These are phyloP conservation scores for Jatropha multifida DNA, from an alignment of 441 rosid species.

Conservation along the genomic window DNA sequence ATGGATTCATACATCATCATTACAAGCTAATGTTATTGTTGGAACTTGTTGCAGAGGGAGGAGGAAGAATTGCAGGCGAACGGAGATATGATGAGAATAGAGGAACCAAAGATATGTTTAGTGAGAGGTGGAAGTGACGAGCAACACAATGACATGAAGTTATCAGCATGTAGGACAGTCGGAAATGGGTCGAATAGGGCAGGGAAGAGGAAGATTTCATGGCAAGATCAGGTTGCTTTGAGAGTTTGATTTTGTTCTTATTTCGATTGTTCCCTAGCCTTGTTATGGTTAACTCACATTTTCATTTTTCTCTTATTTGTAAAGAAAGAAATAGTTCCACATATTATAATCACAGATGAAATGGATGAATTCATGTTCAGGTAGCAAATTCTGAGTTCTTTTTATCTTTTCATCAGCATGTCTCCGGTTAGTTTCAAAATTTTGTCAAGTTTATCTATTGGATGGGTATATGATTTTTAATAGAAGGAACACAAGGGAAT, in stretches of 20 bases:
- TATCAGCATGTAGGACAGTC: conserved; percentile 54
- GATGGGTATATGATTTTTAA: not conserved
- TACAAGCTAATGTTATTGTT: conserved; percentile 19
- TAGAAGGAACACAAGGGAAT: not conserved
- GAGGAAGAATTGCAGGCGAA: conserved; percentile 61
- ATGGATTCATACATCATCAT: not conserved
- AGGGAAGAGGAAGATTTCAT: conserved; percentile 88
- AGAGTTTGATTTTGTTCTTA: conserved; percentile 47
- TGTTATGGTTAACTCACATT: conserved; percentile 7
- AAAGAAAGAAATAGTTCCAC: conserved; percentile 28
- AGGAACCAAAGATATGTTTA: conserved; percentile 42
- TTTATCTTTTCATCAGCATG: not conserved
- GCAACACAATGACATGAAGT: conserved; percentile 45
- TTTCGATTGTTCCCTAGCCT: conserved; percentile 19
- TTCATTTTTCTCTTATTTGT: conserved; percentile 21
- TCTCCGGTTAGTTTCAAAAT: not conserved
- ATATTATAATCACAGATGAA: conserved; percentile 24
- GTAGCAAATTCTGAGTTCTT: not conserved
- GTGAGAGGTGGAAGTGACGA: conserved; percentile 45
- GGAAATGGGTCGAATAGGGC: conserved; percentile 52
- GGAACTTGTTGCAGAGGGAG: conserved; percentile 52
- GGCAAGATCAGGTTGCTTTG: conserved; percentile 94
- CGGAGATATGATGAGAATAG: conserved; percentile 36
- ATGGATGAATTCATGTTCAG: conserved; percentile 14
- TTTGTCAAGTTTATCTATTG: not conserved